phyloP scores from a whole-genome alignment of 1,284 basidiomycete genomes.

The Cutaneotrichosporon dermatis region DNA sequence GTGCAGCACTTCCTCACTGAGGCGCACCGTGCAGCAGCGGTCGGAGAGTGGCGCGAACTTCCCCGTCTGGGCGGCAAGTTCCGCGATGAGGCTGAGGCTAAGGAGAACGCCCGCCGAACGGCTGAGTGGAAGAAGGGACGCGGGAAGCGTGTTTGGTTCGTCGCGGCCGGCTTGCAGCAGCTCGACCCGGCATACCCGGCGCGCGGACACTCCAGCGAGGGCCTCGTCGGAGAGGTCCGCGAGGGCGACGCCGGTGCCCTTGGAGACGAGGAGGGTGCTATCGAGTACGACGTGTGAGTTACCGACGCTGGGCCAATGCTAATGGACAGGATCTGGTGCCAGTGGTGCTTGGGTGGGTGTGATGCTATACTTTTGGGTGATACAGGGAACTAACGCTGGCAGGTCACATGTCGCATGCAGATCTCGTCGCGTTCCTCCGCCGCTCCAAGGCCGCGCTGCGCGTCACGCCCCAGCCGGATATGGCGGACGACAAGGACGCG shows the following conservation, averaged over 20 bases:
- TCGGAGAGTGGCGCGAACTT: conserved; percentile 61
- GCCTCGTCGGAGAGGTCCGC: conserved; percentile 35
- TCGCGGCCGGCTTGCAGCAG: conserved; percentile 69
- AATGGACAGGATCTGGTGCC: conserved; percentile 68
- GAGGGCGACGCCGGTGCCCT: conserved; percentile 24
- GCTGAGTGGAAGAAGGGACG: conserved; percentile 23
- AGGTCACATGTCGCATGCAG: conserved; percentile 66
- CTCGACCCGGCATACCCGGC: conserved; percentile 62
- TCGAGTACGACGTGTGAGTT: conserved; percentile 46
- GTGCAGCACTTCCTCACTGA: conserved; percentile 69
- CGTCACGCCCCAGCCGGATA: conserved; percentile 3
- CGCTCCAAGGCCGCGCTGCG: conserved; percentile 53
- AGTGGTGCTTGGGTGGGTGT: conserved; percentile 80
- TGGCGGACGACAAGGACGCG: conserved; percentile 6
- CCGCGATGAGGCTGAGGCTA: conserved; percentile 21
- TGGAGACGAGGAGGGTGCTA: conserved; percentile 31
- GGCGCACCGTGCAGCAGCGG: conserved; percentile 56
- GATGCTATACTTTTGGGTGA: neutral
- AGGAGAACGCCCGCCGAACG: conserved; percentile 18
- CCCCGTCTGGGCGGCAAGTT: conserved; percentile 17
- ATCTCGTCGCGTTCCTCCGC: conserved; percentile 71
- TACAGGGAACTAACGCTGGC: neutral
- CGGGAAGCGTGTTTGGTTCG: conserved; percentile 72
- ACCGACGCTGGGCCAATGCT: conserved; percentile 51
- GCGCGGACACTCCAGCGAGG: conserved; percentile 28